Evolutionary conservation across 2,329 filamentous ascomycete genomes (phyloP).

Genomic region (Calonectria naviculata): DNA sequence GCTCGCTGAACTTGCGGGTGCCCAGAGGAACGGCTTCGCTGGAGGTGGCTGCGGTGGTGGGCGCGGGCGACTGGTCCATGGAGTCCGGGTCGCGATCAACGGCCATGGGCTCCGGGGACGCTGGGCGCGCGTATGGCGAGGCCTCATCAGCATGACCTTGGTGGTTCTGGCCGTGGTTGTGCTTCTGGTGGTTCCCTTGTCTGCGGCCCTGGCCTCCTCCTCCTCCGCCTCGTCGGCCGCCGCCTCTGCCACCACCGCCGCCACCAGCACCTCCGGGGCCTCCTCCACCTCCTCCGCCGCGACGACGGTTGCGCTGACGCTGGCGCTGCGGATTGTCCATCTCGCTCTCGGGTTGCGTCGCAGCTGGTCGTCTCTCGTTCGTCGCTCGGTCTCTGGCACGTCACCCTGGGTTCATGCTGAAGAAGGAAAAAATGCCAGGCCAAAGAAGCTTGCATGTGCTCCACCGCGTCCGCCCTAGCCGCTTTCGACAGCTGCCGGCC

Average conservation of each 20-base stretch:
- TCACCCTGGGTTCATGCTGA: background rate
- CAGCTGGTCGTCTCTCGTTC: background rate
- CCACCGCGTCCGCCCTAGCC: background rate
- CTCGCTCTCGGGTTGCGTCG: background rate
- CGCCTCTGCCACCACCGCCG: background rate
- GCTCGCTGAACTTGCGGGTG: slow-evolving; percentile 59
- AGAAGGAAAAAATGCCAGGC: background rate
- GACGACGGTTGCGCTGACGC: background rate
- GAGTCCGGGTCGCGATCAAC: no score
- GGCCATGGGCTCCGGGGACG: background rate
- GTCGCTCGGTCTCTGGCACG: background rate
- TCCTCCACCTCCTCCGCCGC: background rate
- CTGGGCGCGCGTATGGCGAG: no score
- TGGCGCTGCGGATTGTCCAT: background rate
- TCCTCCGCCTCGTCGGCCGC: background rate
- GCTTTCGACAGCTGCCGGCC: background rate
- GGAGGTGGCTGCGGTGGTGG: background rate
- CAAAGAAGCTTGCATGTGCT: background rate
- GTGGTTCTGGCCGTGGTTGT: background rate
- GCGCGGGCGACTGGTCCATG: background rate
- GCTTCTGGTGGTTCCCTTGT: background rate
- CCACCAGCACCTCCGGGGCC: background rate
- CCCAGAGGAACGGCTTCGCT: slow-evolving; percentile 51
- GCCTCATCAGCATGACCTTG: background rate
- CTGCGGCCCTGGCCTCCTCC: background rate